These are phyloP conservation scores for Skeletonema marinoi DNA, from an alignment of 108 stramenopile species.

Conservation along the genomic window DNA sequence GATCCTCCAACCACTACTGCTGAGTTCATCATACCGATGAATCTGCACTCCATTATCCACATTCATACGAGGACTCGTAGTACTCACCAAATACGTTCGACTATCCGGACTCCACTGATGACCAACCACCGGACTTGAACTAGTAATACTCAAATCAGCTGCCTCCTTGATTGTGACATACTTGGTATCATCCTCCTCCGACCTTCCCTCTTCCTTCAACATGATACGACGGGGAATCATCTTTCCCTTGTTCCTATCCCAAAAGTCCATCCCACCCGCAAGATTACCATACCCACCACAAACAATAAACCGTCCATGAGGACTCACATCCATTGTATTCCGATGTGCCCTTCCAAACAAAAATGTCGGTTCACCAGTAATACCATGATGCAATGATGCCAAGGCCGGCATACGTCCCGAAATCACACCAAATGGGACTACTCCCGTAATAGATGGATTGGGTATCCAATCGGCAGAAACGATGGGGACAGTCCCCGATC, in stretches of 20 bases:
- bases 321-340: constrained; percentile 88
- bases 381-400: constrained; percentile 90
- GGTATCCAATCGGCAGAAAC: constrained; percentile 90
- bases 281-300: constrained; percentile 88
- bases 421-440: constrained; percentile 82
- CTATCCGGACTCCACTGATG: constrained; percentile 96
- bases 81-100: constrained; percentile 87
- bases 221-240: constrained; percentile 66
- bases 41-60: constrained; percentile 95
- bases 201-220: too few relatives aligned
- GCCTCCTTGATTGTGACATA: constrained; percentile 44
- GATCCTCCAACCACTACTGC: too few relatives aligned
- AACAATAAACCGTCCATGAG: constrained; percentile 91
- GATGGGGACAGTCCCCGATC: constrained; percentile 62
- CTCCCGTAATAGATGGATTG: constrained; percentile 58
- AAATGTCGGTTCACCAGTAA: constrained; percentile 90
- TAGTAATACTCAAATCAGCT: constrained; percentile 57
- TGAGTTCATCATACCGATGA: constrained; percentile 89
- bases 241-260: constrained; percentile 92
- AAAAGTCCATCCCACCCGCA: constrained; percentile 95
- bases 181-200: constrained; percentile 6
- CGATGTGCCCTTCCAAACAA: constrained; percentile 93
- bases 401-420: constrained; percentile 93
- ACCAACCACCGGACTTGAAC: constrained; percentile 73
- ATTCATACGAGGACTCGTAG: constrained; percentile 97